Base-by-base conservation (phyloP, 106 monocot species). In the Dendrobium catenatum region DNA sequence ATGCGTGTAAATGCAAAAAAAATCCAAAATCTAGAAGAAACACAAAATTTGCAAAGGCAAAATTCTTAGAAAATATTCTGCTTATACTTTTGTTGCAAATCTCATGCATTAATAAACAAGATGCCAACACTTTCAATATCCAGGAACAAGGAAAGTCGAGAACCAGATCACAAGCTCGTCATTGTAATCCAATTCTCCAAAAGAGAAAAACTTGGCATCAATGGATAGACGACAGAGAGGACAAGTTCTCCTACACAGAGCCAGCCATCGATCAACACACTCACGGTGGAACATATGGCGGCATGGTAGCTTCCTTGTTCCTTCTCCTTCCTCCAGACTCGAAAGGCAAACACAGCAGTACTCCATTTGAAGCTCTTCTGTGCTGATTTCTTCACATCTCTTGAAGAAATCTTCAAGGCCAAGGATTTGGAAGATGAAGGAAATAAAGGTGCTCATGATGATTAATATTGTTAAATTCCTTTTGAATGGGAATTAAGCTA, bases 231-330 rank as follows among this genome's bases (percentile, higher is more conserved):
- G 86, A 20, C 92, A 92, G 11, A 92, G 88, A 2, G 92, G 92
- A 40, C 92, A 92, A n/a, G 92, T 92, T 44, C 84, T 82, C 55
- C 43, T 75, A 72, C 84, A 84, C 5, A 82, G 22, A 11, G 11
- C 76, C 15, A 92, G 80, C 92, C 92, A 92, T 67, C 55, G 77
- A 19, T 92, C 77, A 42, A 92, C 84, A 20, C 92, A 92, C 19
- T 88, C 84, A 24, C 72, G 77, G 77, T 92, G 92, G 73, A 92
- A 92, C 48, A 84, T 20, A 79, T 92, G 92, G 43, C 78, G 56
- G 72, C 92, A 92, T 1, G 87, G 89, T 54, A 89, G 80, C 61
- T 76, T 85, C 75, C 82, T 59, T 0, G 84, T 70, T 0, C 29
- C 81, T 27, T 81, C 84, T 72, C 81, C 84, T 79, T 82, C 80